These are phyloP conservation scores for Myriangium duriaei DNA, from an alignment of 2,329 filamentous ascomycete genomes.

Conservation along the genomic window DNA sequence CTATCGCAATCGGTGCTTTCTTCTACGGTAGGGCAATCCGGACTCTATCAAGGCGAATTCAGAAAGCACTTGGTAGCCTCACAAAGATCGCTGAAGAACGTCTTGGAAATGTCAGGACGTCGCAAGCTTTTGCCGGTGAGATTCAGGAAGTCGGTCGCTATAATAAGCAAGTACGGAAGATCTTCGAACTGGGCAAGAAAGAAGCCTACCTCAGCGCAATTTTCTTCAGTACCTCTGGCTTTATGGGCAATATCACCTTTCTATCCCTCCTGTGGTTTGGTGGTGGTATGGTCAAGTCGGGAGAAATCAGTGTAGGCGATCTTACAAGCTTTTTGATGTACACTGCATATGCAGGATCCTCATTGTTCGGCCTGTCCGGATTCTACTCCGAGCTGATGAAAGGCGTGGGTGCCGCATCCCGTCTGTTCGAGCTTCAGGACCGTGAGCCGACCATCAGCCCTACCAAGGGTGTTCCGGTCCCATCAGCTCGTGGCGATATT, in stretches of 20 bases:
- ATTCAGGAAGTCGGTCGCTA: constrained; percentile 82
- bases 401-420: constrained; percentile 89
- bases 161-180: constrained; percentile 81
- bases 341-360: constrained; percentile 73
- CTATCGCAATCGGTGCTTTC: constrained; percentile 79
- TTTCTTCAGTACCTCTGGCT: constrained; percentile 77
- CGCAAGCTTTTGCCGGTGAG: constrained; percentile 91
- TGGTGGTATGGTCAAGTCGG: constrained; percentile 76
- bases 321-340: constrained; percentile 98
- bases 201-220: constrained; percentile 83
- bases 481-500: constrained; percentile 77
- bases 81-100: constrained; percentile 97
- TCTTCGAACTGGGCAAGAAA: constrained; percentile 75
- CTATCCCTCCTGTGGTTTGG: constrained; percentile 81
- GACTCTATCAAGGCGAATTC: constrained; percentile 80
- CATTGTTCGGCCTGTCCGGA: constrained; percentile 82
- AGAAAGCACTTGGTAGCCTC: constrained; percentile 81
- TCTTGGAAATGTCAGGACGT: constrained; percentile 92
- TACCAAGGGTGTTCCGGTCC: constrained; percentile 67
- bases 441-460: constrained; percentile 75
- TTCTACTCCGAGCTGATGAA: constrained; percentile 99
- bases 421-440: constrained; percentile 91
- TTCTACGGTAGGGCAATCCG: constrained; percentile 83
- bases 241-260: constrained; percentile 94
- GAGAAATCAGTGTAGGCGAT: constrained; percentile 79